These are phyloP conservation scores for Mortierella sp. DNA, from an alignment of 371 early-diverging fungal genomes.

Conservation along the genomic window DNA sequence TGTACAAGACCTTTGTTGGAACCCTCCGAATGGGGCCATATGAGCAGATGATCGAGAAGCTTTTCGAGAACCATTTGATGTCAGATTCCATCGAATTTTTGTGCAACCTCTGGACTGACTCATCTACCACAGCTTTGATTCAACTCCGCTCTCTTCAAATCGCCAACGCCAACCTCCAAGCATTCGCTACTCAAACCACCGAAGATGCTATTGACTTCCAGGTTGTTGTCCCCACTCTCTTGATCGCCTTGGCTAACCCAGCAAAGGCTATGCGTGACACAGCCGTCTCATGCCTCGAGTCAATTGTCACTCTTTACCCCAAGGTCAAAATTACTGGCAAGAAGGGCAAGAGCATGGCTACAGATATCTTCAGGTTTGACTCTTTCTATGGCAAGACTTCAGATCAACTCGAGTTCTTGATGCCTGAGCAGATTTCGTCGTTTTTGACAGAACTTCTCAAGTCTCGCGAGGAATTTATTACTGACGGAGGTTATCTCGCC, in stretches of 20 bases:
- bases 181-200: conserved; percentile 55
- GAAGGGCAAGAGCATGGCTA: conserved; percentile 55
- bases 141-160: conserved; percentile 76
- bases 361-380: conserved; percentile 66
- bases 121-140: conserved; percentile 47
- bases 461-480: conserved; percentile 62
- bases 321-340: conserved; percentile 63
- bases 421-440: conserved; percentile 27
- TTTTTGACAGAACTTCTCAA: conserved; percentile 44
- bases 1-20: conserved; percentile 64
- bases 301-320: conserved; percentile 63
- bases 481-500: conserved; percentile 56
- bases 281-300: conserved; percentile 67
- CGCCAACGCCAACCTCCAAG: conserved; percentile 68
- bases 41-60: conserved; percentile 64
- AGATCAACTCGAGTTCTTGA: conserved; percentile 48
- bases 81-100: conserved; percentile 75
- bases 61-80: conserved; percentile 69
- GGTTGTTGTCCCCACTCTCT: conserved; percentile 80
- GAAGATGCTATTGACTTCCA: conserved; percentile 76
- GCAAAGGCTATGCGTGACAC: conserved; percentile 68
- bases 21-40: conserved; percentile 60
- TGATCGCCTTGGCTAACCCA: conserved; percentile 72
- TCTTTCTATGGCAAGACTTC: conserved; percentile 64
- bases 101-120: conserved; percentile 71